Conservation (phyloP, 73 alveolate genomes). For the Tetrahymena elliotti region DNA sequence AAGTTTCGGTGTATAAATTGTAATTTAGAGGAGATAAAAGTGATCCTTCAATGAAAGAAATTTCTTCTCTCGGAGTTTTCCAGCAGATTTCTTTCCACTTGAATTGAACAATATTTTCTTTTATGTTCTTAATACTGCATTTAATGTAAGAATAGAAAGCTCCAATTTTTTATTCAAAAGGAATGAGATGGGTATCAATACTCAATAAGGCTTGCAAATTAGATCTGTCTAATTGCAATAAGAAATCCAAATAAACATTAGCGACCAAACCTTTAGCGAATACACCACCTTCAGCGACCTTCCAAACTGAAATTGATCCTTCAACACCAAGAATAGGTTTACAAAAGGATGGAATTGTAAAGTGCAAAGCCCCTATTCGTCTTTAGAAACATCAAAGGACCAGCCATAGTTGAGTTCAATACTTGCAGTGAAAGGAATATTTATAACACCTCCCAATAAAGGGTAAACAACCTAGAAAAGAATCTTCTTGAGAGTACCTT, state of each 20-base stretch:
- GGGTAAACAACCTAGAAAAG: background rate
- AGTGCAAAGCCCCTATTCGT: background rate
- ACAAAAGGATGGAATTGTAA: background rate
- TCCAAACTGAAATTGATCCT: background rate
- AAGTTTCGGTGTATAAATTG: background rate
- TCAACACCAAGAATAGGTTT: background rate
- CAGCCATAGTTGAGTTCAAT: background rate
- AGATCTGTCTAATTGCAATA: background rate
- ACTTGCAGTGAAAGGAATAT: background rate
- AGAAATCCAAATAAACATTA: background rate
- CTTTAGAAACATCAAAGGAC: background rate
- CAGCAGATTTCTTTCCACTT: background rate
- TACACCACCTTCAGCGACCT: background rate
- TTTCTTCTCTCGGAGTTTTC: background rate
- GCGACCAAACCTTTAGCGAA: background rate
- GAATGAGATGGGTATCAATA: background rate
- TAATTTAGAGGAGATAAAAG: background rate
- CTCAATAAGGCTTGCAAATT: background rate
- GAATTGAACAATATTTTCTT: background rate
- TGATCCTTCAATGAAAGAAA: background rate
- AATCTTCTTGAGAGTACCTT: background rate
- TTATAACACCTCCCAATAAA: background rate
- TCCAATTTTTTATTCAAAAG: background rate
- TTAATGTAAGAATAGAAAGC: background rate
- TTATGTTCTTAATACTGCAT: background rate